Base-by-base conservation (phyloP, 768 basidiomycete genomes). In the Harrya chromipes region DNA sequence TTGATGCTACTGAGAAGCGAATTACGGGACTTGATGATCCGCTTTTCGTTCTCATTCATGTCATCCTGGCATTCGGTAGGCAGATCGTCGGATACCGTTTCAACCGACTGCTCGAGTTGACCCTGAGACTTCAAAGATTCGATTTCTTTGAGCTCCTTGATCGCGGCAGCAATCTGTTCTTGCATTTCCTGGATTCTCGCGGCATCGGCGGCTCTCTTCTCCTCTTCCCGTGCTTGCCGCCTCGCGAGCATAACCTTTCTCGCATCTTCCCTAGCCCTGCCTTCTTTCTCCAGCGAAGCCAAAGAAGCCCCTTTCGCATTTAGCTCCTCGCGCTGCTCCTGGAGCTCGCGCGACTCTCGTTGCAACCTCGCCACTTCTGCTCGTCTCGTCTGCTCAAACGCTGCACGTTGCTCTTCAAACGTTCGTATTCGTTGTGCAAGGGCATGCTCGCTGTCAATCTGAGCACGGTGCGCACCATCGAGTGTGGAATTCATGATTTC, bases 221-320 rank as follows among this genome's bases (percentile, higher is more conserved):
- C 65, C 21, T 65, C 61, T 42, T 69, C 66, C 34, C 55, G 58
- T 4, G 50, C 62, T 23, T 57, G 67, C 24, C 65, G 58, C 20
- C 60, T 54, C 9, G 51, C 51, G 13, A 56, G 33, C n/a, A 55
- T 20, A 16, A 19, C 45, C 39, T 43, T 58, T 37, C 58, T 56
- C 11, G 50, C 57, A 19, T 63, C 63, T 20, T 69, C 67, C 48
- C 56, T 62, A 4, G 57, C 49, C 45, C 39, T 63, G 20, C 34
- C 48, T 38, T 67, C 67, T 46, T 52, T 55, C 40, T 67, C 67
- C 26, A 51, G 43, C 29, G 51, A 62, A 29, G 37, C 37, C 31
- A 68, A 36, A 27, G 29, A 34, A 6, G 45, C 42, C 26, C 58
- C 65, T 46, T 43, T 69, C 2, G 44, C 50, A 9, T 46, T 41